Evolutionary conservation across 164 flowering plant genomes (phyloP), one percentile per base, ranked within the genome.

Genomic region (Dillenia turbinata): DNA sequence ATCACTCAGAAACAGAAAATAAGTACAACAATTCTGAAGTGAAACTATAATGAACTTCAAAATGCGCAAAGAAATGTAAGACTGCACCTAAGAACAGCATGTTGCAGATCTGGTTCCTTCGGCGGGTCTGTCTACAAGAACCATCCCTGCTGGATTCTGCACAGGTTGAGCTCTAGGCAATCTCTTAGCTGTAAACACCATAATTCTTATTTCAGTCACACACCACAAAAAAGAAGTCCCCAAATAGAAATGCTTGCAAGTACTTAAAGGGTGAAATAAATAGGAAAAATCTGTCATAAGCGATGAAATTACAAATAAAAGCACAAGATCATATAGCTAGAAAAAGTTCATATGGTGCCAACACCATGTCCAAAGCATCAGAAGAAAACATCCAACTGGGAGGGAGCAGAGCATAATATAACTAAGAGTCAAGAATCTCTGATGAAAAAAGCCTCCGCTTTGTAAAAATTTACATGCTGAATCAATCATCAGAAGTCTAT

Each of bases 121-220:
- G 0, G 81, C 79, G 44, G 84, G 90, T 73, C 88, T 75, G 69
- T 86, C 87, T 56, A 76, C 81, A 40, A 84, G 87, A 75, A 88
- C 88, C 92, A 88, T 85, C 53, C 92, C 95, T 49, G 92, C 71
- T 49, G 92, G 86, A 64, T 83, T 84, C 68, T 86, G 90, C 51
- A 85, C 68, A 49, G 92, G 87, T 71, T 84, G 95, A 68, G 88
- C 92, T 60, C 83, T 82, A 44, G 95, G 95, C 66, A 88, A 69
- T 60, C 78, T 78, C 65, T 71, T 88, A 26, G 95, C 92, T 88
- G 84, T 59, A 61, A 48, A 56, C 17, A 61, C 45, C 47, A 69
- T 47, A 65, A 53, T 19, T 50, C 43, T 14, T 1, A 59, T 40
- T 59, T 43, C 54, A 15, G 54, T 57, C 53, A 65, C 14, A 26